Evolutionary conservation across 2,329 filamentous ascomycete species (phyloP).

Genomic region (Knufia petricola): DNA sequence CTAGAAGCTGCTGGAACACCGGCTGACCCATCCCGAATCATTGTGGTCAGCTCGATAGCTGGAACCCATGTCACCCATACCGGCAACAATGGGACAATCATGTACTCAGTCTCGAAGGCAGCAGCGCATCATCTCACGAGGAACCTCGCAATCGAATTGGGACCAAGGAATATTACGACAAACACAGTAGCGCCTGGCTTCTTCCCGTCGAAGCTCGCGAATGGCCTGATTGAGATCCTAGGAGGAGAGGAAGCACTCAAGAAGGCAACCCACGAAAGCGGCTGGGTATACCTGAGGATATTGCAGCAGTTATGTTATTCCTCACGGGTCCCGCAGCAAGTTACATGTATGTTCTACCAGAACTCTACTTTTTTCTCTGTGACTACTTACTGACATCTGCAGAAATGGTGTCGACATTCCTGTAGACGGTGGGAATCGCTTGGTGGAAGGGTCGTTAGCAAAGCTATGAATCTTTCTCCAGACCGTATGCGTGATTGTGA

Average conservation of each 20-base stretch:
- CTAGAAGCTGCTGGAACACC: conserved; percentile 27
- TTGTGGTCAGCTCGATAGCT: conserved; percentile 30
- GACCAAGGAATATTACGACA: conserved; percentile 55
- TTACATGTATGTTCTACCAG: conserved; percentile 9
- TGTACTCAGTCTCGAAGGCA: conserved; percentile 64
- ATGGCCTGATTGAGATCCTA: conserved; percentile 32
- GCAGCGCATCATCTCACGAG: conserved; percentile 67
- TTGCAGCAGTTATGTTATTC: conserved; percentile 66
- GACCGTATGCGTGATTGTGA: too few species aligned
- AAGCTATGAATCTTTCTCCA: too few species aligned
- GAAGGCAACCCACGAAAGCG: conserved; percentile 51
- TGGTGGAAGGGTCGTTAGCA: neutral
- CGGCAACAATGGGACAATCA: conserved; percentile 31
- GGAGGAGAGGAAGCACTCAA: conserved; percentile 45
- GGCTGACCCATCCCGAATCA: conserved; percentile 29
- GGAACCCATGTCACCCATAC: conserved; percentile 30
- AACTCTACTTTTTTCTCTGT: neutral
- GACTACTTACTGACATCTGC: neutral
- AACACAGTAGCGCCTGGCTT: conserved; percentile 57
- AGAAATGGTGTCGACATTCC: conserved; percentile 54
- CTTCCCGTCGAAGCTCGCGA: conserved; percentile 54
- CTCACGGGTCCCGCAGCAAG: conserved; percentile 31
- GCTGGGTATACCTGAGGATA: conserved; percentile 63
- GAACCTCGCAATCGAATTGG: conserved; percentile 59
- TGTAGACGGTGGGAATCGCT: conserved; percentile 47